These are phyloP conservation scores for Marasmius oreades DNA, from an alignment of 1,284 basidiomycete genomes.

Conservation along the genomic window DNA sequence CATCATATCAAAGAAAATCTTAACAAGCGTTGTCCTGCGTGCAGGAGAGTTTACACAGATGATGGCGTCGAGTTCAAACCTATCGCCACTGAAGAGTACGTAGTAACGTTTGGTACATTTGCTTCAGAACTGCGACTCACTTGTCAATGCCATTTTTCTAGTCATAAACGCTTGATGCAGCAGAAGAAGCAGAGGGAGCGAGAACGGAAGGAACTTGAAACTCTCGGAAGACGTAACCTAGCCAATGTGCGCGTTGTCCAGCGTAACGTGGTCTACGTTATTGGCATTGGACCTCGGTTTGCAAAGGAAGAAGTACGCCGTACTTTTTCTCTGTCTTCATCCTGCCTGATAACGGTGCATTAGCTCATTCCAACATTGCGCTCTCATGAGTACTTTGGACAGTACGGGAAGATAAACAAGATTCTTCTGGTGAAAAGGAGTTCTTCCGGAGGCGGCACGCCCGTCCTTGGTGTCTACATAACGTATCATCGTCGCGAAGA, in stretches of 20 bases:
- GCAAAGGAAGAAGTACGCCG: conserved; percentile 91
- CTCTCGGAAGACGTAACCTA: conserved; percentile 82
- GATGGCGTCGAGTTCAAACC: conserved; percentile 95
- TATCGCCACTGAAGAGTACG: conserved; percentile 93
- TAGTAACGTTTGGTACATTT: conserved; percentile 19
- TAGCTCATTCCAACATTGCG: conserved; percentile 93
- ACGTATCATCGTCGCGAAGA: conserved; percentile 95
- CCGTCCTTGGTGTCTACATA: conserved; percentile 93
- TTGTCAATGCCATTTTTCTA: conserved; percentile 28
- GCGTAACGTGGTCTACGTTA: conserved; percentile 94
- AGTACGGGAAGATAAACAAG: conserved; percentile 98
- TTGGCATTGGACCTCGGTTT: conserved; percentile 86
- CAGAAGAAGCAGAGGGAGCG: conserved; percentile 96
- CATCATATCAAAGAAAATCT: conserved; percentile 97
- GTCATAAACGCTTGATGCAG: conserved; percentile 92
- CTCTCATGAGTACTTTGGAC: conserved; percentile 96
- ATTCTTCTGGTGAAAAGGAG: conserved; percentile 92
- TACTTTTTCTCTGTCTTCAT: conserved; percentile 17
- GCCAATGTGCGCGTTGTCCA: conserved; percentile 96
- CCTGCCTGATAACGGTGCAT: conserved; percentile 11
- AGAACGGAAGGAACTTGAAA: conserved; percentile 93
- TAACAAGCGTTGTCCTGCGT: conserved; percentile 96
- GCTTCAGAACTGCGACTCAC: not conserved
- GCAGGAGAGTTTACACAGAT: conserved; percentile 91
- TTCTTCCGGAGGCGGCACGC: conserved; percentile 66